These are phyloP conservation scores for Globisporangium spiculum DNA, from an alignment of 352 stramenopile genomes.

Conservation along the genomic window DNA sequence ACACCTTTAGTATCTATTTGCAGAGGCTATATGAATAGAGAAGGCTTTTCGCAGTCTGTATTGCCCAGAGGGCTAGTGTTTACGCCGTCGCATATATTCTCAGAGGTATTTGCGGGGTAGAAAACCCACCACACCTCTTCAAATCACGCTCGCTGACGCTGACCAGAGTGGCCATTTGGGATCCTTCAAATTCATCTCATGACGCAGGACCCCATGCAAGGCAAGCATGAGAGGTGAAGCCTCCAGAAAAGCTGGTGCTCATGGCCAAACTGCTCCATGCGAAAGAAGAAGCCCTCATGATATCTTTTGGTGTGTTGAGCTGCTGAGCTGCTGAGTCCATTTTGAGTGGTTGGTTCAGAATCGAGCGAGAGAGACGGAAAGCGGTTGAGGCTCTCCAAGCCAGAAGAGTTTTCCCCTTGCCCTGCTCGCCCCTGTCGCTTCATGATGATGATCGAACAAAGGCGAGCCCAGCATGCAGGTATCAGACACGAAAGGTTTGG, in stretches of 20 bases:
- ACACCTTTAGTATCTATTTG: neutral
- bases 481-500: neutral
- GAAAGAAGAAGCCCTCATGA: no score
- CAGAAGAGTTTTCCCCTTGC: conserved; percentile 5
- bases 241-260: neutral
- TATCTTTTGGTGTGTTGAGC: no score
- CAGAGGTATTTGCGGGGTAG: neutral
- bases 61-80: neutral
- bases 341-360: neutral
- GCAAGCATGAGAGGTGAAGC: no score
- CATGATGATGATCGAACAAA: neutral
- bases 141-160: neutral
- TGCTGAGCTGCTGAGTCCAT: no score
- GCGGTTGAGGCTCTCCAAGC: neutral
- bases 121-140: neutral
- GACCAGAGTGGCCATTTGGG: neutral
- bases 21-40: neutral
- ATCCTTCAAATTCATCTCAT: neutral
- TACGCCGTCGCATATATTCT: neutral
- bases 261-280: neutral
- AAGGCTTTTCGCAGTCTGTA: neutral
- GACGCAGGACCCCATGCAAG: neutral
- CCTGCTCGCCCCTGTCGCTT: neutral
- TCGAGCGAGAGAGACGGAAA: neutral
- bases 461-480: neutral